Evolutionary conservation across 148 eudicot genomes (phyloP).

Genomic region (Silene uniflora): DNA sequence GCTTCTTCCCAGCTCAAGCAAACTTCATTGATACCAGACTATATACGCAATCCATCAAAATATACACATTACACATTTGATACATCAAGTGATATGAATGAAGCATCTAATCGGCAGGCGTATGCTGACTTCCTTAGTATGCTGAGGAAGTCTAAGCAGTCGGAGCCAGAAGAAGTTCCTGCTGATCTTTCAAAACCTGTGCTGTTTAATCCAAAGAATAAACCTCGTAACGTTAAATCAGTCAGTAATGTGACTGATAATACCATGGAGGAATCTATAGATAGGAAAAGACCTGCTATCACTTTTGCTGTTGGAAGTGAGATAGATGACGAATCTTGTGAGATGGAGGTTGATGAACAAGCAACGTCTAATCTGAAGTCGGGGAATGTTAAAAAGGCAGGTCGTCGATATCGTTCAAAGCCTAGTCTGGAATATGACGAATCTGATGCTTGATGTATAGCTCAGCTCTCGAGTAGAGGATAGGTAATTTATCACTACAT

Average conservation of each 20-base stretch:
- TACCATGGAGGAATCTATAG: constrained; percentile 17
- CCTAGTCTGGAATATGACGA: constrained; percentile 22
- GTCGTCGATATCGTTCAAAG: constrained; percentile 62
- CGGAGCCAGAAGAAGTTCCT: constrained; percentile 31
- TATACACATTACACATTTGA: constrained; percentile 59
- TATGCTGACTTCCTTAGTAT: constrained; percentile 28
- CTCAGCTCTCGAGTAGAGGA: not conserved
- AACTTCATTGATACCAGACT: constrained; percentile 51
- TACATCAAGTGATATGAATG: constrained; percentile 33
- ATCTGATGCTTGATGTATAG: constrained; percentile 26
- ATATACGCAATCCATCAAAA: constrained; percentile 59
- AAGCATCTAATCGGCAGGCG: constrained; percentile 30
- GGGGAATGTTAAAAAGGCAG: constrained; percentile 32
- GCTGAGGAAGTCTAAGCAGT: constrained; percentile 28
- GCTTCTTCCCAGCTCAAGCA: constrained; percentile 22
- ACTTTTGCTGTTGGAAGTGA: constrained; percentile 30
- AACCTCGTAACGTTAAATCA: constrained; percentile 1
- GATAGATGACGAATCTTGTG: constrained; percentile 37
- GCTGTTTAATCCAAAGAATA: constrained; percentile 29
- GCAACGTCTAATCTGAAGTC: constrained; percentile 18
- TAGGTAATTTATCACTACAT: not conserved
- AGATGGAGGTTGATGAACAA: constrained; percentile 74
- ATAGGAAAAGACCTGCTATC: constrained; percentile 31
- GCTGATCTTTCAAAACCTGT: constrained; percentile 37
- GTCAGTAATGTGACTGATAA: constrained; percentile 21